Evolutionary conservation across 2,329 filamentous ascomycete species (phyloP).

Genomic region (Teratosphaeria pseudoeucalypti): DNA sequence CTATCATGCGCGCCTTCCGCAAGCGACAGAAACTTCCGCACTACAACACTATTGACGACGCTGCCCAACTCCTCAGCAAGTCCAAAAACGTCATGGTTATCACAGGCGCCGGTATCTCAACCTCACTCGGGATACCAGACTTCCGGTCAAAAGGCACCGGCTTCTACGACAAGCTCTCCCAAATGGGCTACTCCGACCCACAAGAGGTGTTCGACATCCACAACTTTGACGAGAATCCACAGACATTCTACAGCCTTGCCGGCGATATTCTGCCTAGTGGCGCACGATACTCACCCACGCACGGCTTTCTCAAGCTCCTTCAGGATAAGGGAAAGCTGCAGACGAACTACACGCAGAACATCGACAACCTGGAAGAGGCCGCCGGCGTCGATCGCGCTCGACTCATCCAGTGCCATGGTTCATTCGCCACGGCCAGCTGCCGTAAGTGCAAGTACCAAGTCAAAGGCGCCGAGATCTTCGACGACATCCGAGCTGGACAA

Average conservation of each 20-base stretch:
- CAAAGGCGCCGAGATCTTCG: conserved; percentile 65
- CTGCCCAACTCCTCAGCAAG: conserved; percentile 61
- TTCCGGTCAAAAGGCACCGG: conserved; percentile 90
- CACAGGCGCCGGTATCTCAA: conserved; percentile 93
- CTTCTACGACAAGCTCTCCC: conserved; percentile 74
- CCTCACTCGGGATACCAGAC: conserved; percentile 90
- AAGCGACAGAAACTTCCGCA: conserved; percentile 69
- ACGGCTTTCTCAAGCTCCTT: conserved; percentile 83
- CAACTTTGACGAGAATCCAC: conserved; percentile 77
- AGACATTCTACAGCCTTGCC: conserved; percentile 81
- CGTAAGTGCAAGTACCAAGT: conserved; percentile 69
- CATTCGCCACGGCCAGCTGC: conserved; percentile 85
- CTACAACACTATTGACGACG: conserved; percentile 83
- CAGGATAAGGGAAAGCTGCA: conserved; percentile 81
- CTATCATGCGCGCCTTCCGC: conserved; percentile 67
- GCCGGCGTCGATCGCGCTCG: conserved; percentile 74
- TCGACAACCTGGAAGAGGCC: conserved; percentile 72
- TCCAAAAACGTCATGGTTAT: conserved; percentile 82
- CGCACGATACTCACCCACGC: conserved; percentile 70
- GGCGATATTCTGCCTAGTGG: conserved; percentile 79
- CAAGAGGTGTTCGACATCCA: conserved; percentile 93
- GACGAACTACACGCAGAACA: conserved; percentile 98
- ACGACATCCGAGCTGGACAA: conserved; percentile 55
- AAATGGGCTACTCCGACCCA: conserved; percentile 69
- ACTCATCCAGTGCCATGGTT: conserved; percentile 91